Percentiles rank a stretch among this genome's conserved stretches.
phyloP scores from a whole-genome alignment of 2,329 filamentous ascomycete genomes.

The Penicillium sp. region DNA sequence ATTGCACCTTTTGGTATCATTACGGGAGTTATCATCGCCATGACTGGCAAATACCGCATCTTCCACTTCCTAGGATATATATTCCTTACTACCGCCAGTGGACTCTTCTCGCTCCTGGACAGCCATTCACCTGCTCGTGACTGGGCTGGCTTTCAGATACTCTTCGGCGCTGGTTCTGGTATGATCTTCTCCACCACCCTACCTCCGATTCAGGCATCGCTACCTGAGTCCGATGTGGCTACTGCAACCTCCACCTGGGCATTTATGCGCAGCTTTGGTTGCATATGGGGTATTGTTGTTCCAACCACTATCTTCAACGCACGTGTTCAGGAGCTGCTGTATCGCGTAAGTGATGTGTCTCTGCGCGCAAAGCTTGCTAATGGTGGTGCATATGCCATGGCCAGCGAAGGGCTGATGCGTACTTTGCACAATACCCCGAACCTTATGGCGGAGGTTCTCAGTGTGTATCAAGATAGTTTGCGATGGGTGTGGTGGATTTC shows the following conservation, averaged over 20 bases:
- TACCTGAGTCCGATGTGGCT: slow-evolving; percentile 32
- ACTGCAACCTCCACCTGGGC: slow-evolving; percentile 29
- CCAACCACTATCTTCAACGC: slow-evolving; percentile 35
- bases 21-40: slow-evolving; percentile 33
- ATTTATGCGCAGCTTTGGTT: slow-evolving; percentile 35
- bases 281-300: slow-evolving; percentile 34
- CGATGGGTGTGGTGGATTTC: slow-evolving; percentile 42
- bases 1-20: slow-evolving; percentile 30
- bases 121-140: slow-evolving; percentile 23
- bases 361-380: slow-evolving; percentile 11
- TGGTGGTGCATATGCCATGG: slow-evolving; percentile 28
- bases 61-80: slow-evolving; percentile 32
- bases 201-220: slow-evolving; percentile 31
- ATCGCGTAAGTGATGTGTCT: slow-evolving; percentile 13
- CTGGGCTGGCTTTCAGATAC: slow-evolving; percentile 35
- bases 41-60: slow-evolving; percentile 35
- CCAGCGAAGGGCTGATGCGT: slow-evolving; percentile 9
- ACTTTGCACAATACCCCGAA: neutral
- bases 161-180: slow-evolving; percentile 29
- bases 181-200: slow-evolving; percentile 27
- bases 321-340: slow-evolving; percentile 18
- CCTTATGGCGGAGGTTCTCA: slow-evolving; percentile 29
- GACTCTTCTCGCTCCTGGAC: slow-evolving; percentile 30
- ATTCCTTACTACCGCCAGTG: slow-evolving; percentile 28
- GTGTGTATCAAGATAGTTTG: slow-evolving; percentile 37